These are phyloP conservation scores for Saccharum spontaneum DNA, from an alignment of 176 grass and related monocot species.

Conservation along the genomic window DNA sequence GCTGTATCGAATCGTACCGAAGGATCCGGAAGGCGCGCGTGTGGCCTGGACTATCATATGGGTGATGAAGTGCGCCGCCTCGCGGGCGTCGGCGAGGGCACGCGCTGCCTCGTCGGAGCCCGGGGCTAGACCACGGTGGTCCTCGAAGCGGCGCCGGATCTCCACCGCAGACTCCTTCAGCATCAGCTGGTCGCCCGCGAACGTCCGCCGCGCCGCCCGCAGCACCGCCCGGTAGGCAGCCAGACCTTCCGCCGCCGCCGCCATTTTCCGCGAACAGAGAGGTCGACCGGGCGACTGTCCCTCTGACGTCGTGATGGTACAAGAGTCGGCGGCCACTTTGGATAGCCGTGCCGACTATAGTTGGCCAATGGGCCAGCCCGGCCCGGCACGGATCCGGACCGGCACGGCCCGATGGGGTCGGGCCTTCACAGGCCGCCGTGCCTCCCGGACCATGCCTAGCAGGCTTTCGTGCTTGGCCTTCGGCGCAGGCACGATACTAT, in stretches of 20 bases:
- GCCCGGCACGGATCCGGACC: too few species aligned
- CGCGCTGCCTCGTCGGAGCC: constrained; percentile 68
- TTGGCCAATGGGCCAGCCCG: too few species aligned
- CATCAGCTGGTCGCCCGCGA: constrained; percentile 81
- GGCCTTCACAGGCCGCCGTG: too few species aligned
- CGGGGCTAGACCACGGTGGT: constrained; percentile 49
- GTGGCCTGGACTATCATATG: constrained; percentile 91
- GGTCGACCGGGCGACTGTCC: not conserved
- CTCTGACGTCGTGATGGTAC: not conserved
- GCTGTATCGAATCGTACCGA: constrained; percentile 42
- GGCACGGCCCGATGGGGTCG: too few species aligned
- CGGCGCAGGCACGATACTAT: too few species aligned
- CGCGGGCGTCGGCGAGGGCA: constrained; percentile 49
- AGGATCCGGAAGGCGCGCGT: constrained; percentile 65
- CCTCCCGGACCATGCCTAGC: too few species aligned
- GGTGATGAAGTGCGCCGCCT: constrained; percentile 87
- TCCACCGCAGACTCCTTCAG: constrained; percentile 73
- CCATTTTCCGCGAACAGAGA: constrained; percentile 1
- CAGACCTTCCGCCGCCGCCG: constrained; percentile 48
- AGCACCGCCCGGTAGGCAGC: constrained; percentile 80
- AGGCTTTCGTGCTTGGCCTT: too few species aligned
- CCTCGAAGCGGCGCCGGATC: constrained; percentile 91
- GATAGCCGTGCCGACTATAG: not conserved
- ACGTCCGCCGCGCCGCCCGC: constrained; percentile 81
- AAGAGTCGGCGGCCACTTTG: not conserved